These are phyloP conservation scores for Citrus reticulata DNA, from an alignment of 345 rosid species.

Conservation along the genomic window DNA sequence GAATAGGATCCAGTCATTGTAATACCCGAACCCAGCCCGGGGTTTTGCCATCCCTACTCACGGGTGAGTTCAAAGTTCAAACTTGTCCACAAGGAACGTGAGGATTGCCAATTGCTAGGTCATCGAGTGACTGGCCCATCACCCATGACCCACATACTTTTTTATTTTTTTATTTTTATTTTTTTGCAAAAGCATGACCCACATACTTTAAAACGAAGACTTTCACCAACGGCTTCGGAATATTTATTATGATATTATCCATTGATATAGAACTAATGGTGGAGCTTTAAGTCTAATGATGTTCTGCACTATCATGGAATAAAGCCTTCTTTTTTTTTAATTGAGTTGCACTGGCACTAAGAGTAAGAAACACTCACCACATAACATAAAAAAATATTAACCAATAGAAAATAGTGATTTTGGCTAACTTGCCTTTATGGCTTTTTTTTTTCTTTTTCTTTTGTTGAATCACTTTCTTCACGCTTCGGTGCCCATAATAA, in stretches of 20 bases:
- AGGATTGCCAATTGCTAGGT: no score
- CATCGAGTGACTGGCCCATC: no score
- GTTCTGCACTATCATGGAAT: neutral
- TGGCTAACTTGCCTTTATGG: neutral
- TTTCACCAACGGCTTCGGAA: neutral
- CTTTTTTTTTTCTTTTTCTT: neutral
- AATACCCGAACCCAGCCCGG: accelerated
- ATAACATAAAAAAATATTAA: no score
- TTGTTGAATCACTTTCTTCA: neutral
- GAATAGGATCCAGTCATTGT: accelerated
- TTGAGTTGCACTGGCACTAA: no score
- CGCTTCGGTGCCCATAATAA: neutral
- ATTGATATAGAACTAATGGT: neutral
- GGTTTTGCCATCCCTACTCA: no score
- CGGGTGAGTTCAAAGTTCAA: no score
- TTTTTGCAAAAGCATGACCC: no score
- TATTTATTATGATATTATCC: neutral
- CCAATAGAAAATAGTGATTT: neutral
- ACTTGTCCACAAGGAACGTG: no score
- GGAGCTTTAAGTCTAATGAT: neutral
- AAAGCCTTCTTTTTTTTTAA: neutral
- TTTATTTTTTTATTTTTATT: no score
- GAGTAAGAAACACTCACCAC: neutral
- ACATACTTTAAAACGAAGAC: neutral
- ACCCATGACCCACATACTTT: no score